phyloP scores from a whole-genome alignment of 352 stramenopile genomes.

The Globisporangium perplexum region DNA sequence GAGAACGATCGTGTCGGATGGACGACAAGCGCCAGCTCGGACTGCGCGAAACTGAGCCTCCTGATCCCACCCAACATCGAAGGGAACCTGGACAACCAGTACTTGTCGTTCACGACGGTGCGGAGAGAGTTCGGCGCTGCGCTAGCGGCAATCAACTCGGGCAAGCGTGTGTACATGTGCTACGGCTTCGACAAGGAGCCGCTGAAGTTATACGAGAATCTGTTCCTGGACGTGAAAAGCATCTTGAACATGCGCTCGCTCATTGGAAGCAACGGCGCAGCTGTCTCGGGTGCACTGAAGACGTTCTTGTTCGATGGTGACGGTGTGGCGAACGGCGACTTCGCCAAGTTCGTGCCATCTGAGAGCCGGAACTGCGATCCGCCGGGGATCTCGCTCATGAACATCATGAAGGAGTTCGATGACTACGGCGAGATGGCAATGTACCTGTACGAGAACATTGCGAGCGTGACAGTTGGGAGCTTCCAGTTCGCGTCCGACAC shows the following conservation, averaged over 20 bases:
- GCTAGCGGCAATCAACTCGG: constrained; percentile 39
- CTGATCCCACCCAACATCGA: constrained; percentile 17
- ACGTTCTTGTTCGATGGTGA: constrained; percentile 65
- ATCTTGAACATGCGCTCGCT: constrained; percentile 45
- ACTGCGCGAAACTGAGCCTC: constrained; percentile 34
- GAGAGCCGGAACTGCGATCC: constrained; percentile 23
- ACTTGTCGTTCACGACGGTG: constrained; percentile 32
- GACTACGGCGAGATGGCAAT: constrained; percentile 56
- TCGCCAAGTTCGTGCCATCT: constrained; percentile 51
- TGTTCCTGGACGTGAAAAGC: constrained; percentile 61
- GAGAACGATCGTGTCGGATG: constrained; percentile 43
- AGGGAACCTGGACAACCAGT: constrained; percentile 31
- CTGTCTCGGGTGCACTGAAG: constrained; percentile 40
- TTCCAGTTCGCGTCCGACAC: constrained; percentile 36
- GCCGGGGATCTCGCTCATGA: constrained; percentile 34
- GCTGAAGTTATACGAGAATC: constrained; percentile 32
- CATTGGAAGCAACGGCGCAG: constrained; percentile 29
- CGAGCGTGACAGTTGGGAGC: constrained; percentile 29
- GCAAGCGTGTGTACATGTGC: constrained; percentile 49
- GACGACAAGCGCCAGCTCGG: constrained; percentile 21
- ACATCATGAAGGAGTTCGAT: constrained; percentile 65
- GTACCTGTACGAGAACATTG: constrained; percentile 59
- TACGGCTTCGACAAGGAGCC: constrained; percentile 61
- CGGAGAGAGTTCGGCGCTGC: constrained; percentile 29
- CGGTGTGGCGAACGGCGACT: constrained; percentile 46